phyloP scores from a whole-genome alignment of 2,329 filamentous ascomycete species.

The Nemania bipapillata region DNA sequence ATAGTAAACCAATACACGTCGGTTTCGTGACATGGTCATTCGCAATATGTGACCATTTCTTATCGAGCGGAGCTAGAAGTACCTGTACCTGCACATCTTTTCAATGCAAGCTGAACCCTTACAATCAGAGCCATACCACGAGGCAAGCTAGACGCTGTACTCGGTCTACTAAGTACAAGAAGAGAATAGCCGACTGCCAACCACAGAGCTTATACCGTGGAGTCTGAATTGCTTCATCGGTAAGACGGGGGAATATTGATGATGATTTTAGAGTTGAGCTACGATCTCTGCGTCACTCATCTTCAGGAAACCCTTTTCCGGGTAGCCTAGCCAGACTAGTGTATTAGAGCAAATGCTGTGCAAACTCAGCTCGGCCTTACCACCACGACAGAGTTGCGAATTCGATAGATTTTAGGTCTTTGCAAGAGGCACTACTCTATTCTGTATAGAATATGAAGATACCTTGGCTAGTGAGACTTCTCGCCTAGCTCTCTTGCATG shows the following conservation, averaged over 20 bases:
- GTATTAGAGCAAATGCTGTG: too few relatives aligned
- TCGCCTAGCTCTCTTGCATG: background rate
- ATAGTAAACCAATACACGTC: background rate
- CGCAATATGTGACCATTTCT: background rate
- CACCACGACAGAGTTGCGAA: background rate
- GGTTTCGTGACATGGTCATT: background rate
- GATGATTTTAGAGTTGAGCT: background rate
- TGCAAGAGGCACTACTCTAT: too few relatives aligned
- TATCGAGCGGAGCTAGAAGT: background rate
- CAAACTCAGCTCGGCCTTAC: background rate
- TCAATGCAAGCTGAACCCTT: background rate
- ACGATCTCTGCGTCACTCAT: background rate
- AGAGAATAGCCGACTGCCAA: background rate
- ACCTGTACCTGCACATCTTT: background rate
- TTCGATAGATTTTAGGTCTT: background rate
- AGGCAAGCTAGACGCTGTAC: too few relatives aligned
- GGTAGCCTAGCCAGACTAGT: background rate
- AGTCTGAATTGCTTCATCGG: background rate
- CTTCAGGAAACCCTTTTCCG: background rate
- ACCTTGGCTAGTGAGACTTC: background rate
- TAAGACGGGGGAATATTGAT: background rate
- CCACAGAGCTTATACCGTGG: background rate
- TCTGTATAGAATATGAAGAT: background rate
- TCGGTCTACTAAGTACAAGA: too few relatives aligned
- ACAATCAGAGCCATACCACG: conserved; percentile 1